Percentiles rank a stretch among this genome's conserved stretches.
Evolutionary conservation across 164 flowering plant genomes (phyloP).

Genomic region (Saururus chinensis): DNA sequence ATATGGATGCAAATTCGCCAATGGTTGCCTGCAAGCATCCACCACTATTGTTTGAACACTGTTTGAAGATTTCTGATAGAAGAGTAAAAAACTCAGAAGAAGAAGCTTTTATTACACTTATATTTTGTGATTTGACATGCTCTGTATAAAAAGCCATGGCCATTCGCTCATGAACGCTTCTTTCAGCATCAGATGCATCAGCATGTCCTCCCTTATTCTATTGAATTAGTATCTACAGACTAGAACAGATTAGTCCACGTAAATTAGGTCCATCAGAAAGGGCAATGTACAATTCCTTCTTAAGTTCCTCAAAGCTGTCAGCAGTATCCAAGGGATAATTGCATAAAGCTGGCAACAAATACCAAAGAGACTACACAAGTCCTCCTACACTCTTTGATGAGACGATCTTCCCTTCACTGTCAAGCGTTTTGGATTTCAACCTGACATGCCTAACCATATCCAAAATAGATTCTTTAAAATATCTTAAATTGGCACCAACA

Average conservation of each 20-base stretch:
- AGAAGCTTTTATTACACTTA: conserved; percentile 43
- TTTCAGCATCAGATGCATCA: conserved; percentile 24
- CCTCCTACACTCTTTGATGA: conserved; percentile 66
- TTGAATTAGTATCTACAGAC: conserved; percentile 70
- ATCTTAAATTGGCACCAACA: conserved; percentile 68
- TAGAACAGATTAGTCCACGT: conserved; percentile 72
- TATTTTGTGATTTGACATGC: conserved; percentile 54
- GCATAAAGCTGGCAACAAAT: conserved; percentile 89
- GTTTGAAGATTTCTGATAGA: conserved; percentile 39
- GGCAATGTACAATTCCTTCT: conserved; percentile 30
- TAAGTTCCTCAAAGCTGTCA: conserved; percentile 54
- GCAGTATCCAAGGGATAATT: conserved; percentile 86
- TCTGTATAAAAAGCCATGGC: conserved; percentile 46
- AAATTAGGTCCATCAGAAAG: conserved; percentile 53
- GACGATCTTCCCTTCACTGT: conserved; percentile 47
- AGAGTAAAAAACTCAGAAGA: conserved; percentile 44
- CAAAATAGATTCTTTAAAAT: conserved; percentile 49
- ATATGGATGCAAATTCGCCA: conserved; percentile 69
- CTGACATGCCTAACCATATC: conserved; percentile 29
- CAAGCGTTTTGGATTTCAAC: conserved; percentile 53
- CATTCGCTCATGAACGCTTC: conserved; percentile 31
- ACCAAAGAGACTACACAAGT: conserved; percentile 74
- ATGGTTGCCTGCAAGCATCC: conserved; percentile 81
- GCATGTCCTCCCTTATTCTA: conserved; percentile 55
- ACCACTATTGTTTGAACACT: conserved; percentile 52